These are phyloP conservation scores for Aspergillus sclerotiicarbonarius DNA, from an alignment of 495 filamentous ascomycete species.

Conservation along the genomic window DNA sequence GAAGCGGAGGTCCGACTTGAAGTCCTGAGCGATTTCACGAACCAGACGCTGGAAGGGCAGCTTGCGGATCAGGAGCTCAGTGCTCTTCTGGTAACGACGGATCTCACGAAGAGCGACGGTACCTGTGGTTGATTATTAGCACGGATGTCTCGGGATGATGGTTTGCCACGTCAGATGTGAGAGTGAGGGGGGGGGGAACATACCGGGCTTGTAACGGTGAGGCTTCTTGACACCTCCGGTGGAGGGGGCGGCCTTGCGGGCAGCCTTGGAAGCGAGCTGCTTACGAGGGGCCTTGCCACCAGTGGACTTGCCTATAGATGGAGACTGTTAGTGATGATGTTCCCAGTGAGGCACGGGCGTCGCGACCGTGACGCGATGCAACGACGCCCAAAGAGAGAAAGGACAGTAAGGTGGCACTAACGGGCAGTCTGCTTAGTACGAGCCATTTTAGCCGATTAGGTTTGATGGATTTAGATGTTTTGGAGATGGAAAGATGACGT, in stretches of 20 bases:
- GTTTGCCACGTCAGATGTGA: conserved; percentile 6
- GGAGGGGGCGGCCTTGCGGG: conserved; percentile 72
- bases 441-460: conserved; percentile 69
- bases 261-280: conserved; percentile 89
- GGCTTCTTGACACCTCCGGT: conserved; percentile 99
- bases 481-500: conserved; percentile 51
- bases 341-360: conserved; percentile 17
- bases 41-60: conserved; percentile 99
- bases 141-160: conserved; percentile 7
- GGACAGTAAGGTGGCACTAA: conserved; percentile 50
- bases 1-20: conserved; percentile 99
- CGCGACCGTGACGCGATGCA: conserved; percentile 27
- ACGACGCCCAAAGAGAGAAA: conserved; percentile 15
- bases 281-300: conserved; percentile 99
- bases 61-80: conserved; percentile 99
- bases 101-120: conserved; percentile 99
- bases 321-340: conserved; percentile 34
- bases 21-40: conserved; percentile 99
- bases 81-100: conserved; percentile 99
- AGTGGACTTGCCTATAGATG: conserved; percentile 76
- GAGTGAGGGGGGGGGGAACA: conserved; percentile 27
- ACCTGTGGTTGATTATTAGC: conserved; percentile 50
- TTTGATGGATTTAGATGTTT: conserved; percentile 47
- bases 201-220: conserved; percentile 99
- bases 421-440: conserved; percentile 99